Base-by-base conservation (phyloP, 1,284 basidiomycete species). In the Lignosus rhinocerotis region DNA sequence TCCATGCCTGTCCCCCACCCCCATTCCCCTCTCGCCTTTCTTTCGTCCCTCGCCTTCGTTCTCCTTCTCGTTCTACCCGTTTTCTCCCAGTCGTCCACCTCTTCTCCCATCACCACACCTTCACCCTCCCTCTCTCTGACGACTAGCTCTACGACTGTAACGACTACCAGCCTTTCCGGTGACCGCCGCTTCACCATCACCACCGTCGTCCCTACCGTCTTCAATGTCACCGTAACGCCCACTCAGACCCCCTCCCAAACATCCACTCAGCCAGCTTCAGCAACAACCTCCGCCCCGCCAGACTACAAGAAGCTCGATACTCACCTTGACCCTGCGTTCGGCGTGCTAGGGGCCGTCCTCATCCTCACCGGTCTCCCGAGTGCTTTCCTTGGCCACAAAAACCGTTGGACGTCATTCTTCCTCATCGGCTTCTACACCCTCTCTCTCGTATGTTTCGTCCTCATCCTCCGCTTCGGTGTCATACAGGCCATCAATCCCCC, bases 321-420 rank as follows among this genome's bases (percentile, higher is more conserved):
- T 30, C 84, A 77, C 67, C 78, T 98, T 51, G 93, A 96, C 69
- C 90, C 92, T 14, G 93, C 88, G 14, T 98, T 95, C 73, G 94
- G 90, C 36, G 88, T 96, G 12, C 82, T 96, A 7, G 96, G 96
- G 51, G 92, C 84, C 7, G 74, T 97, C 63, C 85, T 98, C 69
- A 94, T 98, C 66, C 67, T 96, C 51, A 93, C 92, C 7, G 96
- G 96, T 56, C 78, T 96, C 14, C 93, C 94, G 3, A 92, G 93
- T 61, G 90, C 92, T 0, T 93, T 94, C 66, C 87, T 92, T 74
- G 96, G 96, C 19, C 92, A 94, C 75, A 95, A 94, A 80, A 95
- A 95, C 72, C 80, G 94, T 81, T 94, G 94, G 93, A 90, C 93
- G n/a, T 94, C 93, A 8, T 89, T 95, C 77, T 96, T 96, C 72